Evolutionary conservation across 2,329 filamentous ascomycete species (phyloP), one percentile per base, ranked within the genome.

Genomic region (Keithomyces neogunnii): DNA sequence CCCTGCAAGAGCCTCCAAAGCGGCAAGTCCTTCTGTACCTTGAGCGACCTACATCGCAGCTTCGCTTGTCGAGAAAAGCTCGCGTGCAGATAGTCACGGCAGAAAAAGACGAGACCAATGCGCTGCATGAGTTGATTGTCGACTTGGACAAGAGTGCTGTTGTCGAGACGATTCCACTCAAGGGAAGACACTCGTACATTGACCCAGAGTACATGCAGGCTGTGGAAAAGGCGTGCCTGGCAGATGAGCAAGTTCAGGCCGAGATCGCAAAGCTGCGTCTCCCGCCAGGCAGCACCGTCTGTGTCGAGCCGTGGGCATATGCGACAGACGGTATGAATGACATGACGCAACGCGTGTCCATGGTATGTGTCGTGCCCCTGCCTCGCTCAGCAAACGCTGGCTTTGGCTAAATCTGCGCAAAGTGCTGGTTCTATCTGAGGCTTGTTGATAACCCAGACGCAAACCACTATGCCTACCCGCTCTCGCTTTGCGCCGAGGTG

Each of bases 231-330:
- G 75, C 70, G 0, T 80, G 76, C 52, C 59, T 75, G 19, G 67
- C 63, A 0, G 67, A 79, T 43, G 35, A 56, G 0, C 50, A 60
- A 13, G 69, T 81, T 0, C 69, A 77, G 56, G 63, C 62, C 0
- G 72, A 73, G 48, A 71, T 77, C 26, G 47, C 60, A 2, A 59
- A 58, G 1, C 61, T 79, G 3, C 57, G 73, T 1, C 60, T 81
- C 0, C 76, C 78, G 0, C 55, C 63, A 4, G 71, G 66, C 1
- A 67, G 73, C 0, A 66, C 63, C 0, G 73, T 77, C 1, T 66
- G 73, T 3, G 69, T 78, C 38, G 78, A 81, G 56, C 70, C 78
- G 0, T 81, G 78, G 77, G 70, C 76, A 2, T 81, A 81, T 60
- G 77, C 70, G 0, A 73, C 74, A 0, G 75, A 81, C 59, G 77